Evolutionary conservation across 768 basidiomycete species (phyloP).

Genomic region (Auriscalpium microsporum): DNA sequence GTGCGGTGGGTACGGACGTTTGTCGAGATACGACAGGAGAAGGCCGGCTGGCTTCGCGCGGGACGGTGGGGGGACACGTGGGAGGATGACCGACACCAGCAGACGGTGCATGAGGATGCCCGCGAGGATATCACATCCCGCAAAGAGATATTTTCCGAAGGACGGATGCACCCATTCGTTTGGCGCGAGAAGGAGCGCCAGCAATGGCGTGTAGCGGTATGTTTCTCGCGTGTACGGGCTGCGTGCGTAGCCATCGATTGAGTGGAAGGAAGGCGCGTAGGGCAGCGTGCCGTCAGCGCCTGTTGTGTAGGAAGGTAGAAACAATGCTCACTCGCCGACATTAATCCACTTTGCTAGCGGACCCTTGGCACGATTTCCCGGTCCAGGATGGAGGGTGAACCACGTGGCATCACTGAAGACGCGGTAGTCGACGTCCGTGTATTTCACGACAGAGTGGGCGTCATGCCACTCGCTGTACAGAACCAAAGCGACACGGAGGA

Average conservation of each 20-base stretch:
- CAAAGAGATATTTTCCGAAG: slow-evolving; percentile 89
- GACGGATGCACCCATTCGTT: slow-evolving; percentile 74
- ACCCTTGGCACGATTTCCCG: slow-evolving; percentile 52
- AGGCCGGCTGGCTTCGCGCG: background rate
- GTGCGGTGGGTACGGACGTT: background rate
- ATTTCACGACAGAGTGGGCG: slow-evolving; percentile 73
- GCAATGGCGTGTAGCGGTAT: slow-evolving; percentile 92
- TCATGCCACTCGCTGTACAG: slow-evolving; percentile 91
- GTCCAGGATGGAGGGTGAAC: slow-evolving; percentile 47
- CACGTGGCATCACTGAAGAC: slow-evolving; percentile 90
- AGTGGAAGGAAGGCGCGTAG: background rate
- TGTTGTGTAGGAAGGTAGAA: slow-evolving; percentile 1
- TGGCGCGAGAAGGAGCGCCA: slow-evolving; percentile 75
- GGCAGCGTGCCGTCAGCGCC: background rate
- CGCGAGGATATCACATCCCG: slow-evolving; percentile 73
- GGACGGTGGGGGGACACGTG: slow-evolving; percentile 13
- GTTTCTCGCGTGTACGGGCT: slow-evolving; percentile 91
- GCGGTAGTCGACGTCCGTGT: slow-evolving; percentile 96
- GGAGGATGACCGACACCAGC: slow-evolving; percentile 43
- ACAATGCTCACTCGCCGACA: slow-evolving; percentile 63
- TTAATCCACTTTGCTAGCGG: slow-evolving; percentile 35
- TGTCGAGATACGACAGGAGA: background rate
- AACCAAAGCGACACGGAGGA: slow-evolving; percentile 62
- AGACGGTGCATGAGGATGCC: slow-evolving; percentile 63
- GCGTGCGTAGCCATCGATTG: slow-evolving; percentile 9